Evolutionary conservation across 106 monocot genomes (phyloP).

Genomic region (Dendrobium nobile): DNA sequence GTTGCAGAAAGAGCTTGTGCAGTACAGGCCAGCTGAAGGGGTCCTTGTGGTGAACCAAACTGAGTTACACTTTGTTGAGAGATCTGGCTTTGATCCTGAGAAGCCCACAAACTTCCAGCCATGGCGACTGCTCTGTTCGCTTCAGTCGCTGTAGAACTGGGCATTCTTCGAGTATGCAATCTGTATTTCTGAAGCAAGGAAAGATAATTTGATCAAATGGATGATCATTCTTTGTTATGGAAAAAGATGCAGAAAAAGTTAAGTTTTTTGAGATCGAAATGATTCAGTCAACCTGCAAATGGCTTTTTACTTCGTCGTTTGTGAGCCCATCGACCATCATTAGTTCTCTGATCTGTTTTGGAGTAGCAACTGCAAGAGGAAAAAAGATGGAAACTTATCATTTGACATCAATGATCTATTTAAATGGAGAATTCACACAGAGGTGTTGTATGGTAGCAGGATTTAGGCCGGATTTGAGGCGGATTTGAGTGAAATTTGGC

Average conservation of each 20-base stretch:
- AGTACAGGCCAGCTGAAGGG: conserved; percentile 37
- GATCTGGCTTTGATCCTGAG: conserved; percentile 19
- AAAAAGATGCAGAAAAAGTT: too few species aligned
- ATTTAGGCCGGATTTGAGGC: too few species aligned
- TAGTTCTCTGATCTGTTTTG: conserved; percentile 92
- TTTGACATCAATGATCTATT: neutral
- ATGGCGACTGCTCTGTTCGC: conserved; percentile 8
- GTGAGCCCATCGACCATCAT: conserved; percentile 95
- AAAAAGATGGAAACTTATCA: neutral
- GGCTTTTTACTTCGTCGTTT: conserved; percentile 98
- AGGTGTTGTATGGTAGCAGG: too few species aligned
- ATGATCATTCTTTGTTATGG: too few species aligned
- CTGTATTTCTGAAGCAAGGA: conserved; percentile 67
- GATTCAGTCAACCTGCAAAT: conserved; percentile 55
- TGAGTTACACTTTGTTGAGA: conserved; percentile 37
- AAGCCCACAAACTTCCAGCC: conserved; percentile 34
- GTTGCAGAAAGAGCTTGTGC: conserved; percentile 25
- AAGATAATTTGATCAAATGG: neutral
- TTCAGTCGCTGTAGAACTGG: conserved; percentile 15
- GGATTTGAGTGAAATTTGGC: too few species aligned
- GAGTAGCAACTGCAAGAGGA: conserved; percentile 71
- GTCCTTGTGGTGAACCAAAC: conserved; percentile 65
- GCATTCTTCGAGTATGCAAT: conserved; percentile 52
- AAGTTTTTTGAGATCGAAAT: too few species aligned
- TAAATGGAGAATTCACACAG: neutral